A percentile compares a stretch with the other conserved stretches of the same genome.
phyloP scores from a whole-genome alignment of 805 yeast genomes.

The Candida morakotiae region DNA sequence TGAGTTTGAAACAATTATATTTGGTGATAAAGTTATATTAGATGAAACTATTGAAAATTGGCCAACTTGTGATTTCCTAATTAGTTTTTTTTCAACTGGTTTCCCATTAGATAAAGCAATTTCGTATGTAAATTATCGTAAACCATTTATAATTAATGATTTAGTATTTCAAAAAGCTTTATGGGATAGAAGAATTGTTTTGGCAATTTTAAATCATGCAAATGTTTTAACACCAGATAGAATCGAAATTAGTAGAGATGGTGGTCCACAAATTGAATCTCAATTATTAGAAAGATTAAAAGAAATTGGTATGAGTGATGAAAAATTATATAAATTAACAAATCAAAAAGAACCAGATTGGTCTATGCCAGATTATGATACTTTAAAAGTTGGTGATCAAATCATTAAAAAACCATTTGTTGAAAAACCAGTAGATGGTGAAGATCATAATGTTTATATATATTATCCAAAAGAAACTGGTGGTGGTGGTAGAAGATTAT shows the following conservation, averaged over 20 bases:
- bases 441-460: slow-evolving; percentile 93
- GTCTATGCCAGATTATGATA: slow-evolving; percentile 79
- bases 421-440: slow-evolving; percentile 98
- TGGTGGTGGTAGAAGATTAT: slow-evolving; percentile 94
- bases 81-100: slow-evolving; percentile 91
- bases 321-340: slow-evolving; percentile 57
- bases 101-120: slow-evolving; percentile 97
- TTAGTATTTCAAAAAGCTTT: slow-evolving; percentile 84
- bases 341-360: slow-evolving; percentile 72
- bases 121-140: slow-evolving; percentile 78
- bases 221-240: slow-evolving; percentile 89
- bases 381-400: slow-evolving; percentile 70
- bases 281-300: slow-evolving; percentile 48
- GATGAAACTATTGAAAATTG: slow-evolving; percentile 94
- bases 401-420: slow-evolving; percentile 85
- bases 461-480: slow-evolving; percentile 87
- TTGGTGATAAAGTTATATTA: slow-evolving; percentile 93
- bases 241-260: slow-evolving; percentile 88
- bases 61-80: slow-evolving; percentile 97
- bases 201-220: slow-evolving; percentile 71
- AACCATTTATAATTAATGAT: slow-evolving; percentile 88
- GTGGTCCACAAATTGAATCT: slow-evolving; percentile 81
- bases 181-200: slow-evolving; percentile 96
- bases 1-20: slow-evolving; percentile 93
- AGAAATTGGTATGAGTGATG: slow-evolving; percentile 33